Evolutionary conservation across 768 basidiomycete genomes (phyloP).

Genomic region (Tylopilus rubrobrunneus): DNA sequence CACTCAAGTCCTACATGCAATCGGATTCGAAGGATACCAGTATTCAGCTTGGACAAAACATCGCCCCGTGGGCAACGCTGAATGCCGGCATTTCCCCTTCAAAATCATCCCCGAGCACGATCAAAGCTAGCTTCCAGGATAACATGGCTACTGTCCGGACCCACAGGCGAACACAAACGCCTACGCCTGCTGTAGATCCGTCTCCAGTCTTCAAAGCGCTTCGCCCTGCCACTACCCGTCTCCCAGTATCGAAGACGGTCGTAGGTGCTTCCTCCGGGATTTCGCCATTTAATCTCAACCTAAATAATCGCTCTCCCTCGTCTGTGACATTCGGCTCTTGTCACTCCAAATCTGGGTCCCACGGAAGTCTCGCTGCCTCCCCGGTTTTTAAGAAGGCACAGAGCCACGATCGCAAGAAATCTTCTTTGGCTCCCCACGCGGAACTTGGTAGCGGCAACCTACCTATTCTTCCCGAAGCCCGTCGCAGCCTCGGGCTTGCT

Average conservation of each 20-base stretch:
- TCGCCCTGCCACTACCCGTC: conserved; percentile 41
- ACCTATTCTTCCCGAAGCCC: conserved; percentile 47
- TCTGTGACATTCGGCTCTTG: conserved; percentile 36
- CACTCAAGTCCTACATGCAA: conserved; percentile 49
- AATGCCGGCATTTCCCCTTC: conserved; percentile 37
- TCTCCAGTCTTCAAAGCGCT: conserved; percentile 58
- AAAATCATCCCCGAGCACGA: conserved; percentile 26
- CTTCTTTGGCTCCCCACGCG: conserved; percentile 19
- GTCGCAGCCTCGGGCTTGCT: conserved; percentile 55
- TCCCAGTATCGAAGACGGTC: conserved; percentile 16
- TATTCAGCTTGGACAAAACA: conserved; percentile 47
- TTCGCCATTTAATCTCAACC: conserved; percentile 23
- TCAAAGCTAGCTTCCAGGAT: conserved; percentile 25
- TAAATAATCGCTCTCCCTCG: conserved; percentile 27
- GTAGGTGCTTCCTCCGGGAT: conserved; percentile 23
- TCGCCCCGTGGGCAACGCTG: conserved; percentile 59
- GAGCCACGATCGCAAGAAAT: conserved; percentile 20
- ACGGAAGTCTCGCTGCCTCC: conserved; percentile 19
- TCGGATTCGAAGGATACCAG: conserved; percentile 21
- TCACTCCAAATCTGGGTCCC: conserved; percentile 30
- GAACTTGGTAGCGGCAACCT: conserved; percentile 22
- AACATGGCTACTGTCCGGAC: conserved; percentile 23
- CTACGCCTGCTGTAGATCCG: conserved; percentile 55
- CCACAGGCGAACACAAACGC: conserved; percentile 55
- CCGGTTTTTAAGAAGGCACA: conserved; percentile 36